Base-by-base conservation (phyloP, 2,329 filamentous ascomycete species). In the Colletotrichum graminicola region DNA sequence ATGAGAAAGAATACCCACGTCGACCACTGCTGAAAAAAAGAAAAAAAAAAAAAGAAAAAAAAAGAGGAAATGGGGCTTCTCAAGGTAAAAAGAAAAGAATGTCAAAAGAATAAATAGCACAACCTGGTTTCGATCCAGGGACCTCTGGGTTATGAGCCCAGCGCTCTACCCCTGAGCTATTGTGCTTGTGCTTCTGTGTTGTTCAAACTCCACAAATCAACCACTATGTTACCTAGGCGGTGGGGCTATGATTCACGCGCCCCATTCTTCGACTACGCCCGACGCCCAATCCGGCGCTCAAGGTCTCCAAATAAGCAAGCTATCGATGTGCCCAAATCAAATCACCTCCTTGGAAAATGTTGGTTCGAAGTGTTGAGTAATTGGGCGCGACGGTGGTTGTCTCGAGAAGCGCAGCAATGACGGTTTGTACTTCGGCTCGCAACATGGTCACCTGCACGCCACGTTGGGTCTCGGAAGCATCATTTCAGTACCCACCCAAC, bases 71-170 rank as follows among this genome's bases (percentile, higher is more conserved):
- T 6, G 7, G 11, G 0, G 6, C 2, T 23, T 34, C 3, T 3
- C 21, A 10, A 41, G 14, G 39, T 3, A 39, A 23, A 23, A 56
- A 3, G 0, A 3, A 1, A 11, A 8, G 32, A 67, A 52, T 16
- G 2, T 5, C 32, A 45, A 54, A 65, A 68, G 5, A 2, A 26
- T 16, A 11, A 0, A 0, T 71, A 71, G 67, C 67, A 71, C 67
- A 65, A 71, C 67, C 67, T 71, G 67, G 67, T 71, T 71, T 71
- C 67, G 67, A 71, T 71, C 67, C 67, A 71, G 67, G 67, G 67
- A 67, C 67, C 67, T 71, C 67, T 71, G 67, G 67, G 67, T 71
- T 71, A 71, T 71, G 67, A 71, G 67, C 67, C 67, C 67, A 71
- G 67, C 67, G 67, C 67, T 71, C 67, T 71, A 63, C 61, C 61